Base-by-base conservation (phyloP, 345 rosid species). In the Gossypium stocksii region DNA sequence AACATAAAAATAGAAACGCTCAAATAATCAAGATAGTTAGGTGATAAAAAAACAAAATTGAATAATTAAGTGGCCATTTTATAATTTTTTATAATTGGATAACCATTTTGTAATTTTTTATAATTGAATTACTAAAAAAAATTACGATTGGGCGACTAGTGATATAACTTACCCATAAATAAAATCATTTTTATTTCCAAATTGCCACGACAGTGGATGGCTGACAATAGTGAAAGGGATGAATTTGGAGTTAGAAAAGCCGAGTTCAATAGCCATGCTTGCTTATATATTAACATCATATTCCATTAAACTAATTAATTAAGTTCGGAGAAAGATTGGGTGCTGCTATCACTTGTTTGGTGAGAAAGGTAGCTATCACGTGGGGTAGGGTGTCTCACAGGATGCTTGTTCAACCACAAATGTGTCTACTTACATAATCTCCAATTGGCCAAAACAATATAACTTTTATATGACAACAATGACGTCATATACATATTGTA, bases 61-160 rank as follows among this genome's bases (percentile, higher is more conserved):
- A 34, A 34, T 34, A 34, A 0, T 34, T 34, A 34, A 34, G 1
- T 34, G 1, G 0, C 0, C 0, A 34, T 34, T 34, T 4, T 34
- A 0, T 34, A 34, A 34, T 0, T 4, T 34, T 34, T 34, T 1
- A 34, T 5, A 34, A 0, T 34, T 34, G 0, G 1, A 0, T 34
- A 0, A 1, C 0, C 0, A 34, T 34, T 34, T 34, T 34, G 0
- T 34, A 34, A 34, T 0, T 0, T 34, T 34, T 34, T 0, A 34
- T 5, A 34, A 1, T 34, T 34, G 7, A 34, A 6, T 34, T 34
- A 34, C 7, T 34, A 5, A 34, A 34, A 23, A 34, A 5, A 1
- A 5, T 34, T 7, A 5, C 7, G 5, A 34, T 34, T 34, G 7
- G 1, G 1, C 5, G 1, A 34, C 7, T 34, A 34, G 1, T 34